Evolutionary conservation across 2,329 filamentous ascomycete genomes (phyloP), one percentile per base, ranked within the genome.

Genomic region (Zasmidium angulare): DNA sequence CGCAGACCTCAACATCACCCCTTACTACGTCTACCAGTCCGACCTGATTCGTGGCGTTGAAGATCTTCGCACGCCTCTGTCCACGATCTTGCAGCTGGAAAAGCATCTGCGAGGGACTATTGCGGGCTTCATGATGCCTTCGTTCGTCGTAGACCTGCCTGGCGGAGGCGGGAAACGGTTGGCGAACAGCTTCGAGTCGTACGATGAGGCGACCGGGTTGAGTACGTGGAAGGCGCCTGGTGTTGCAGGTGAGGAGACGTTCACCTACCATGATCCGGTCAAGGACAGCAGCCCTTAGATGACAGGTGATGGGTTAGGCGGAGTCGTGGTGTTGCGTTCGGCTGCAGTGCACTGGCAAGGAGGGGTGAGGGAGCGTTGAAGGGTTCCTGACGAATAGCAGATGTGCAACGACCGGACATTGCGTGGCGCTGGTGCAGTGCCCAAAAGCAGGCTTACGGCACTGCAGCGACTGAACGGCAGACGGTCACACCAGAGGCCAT

Each of bases 11-110:
- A 82, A 82, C 47, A 80, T 88, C 50, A 74, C 80, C 52, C 85
- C 85, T 4, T 88, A 88, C 70, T 88, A 88, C 66, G 81, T 88
- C 53, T 88, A 88, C 70, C 84, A 87, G 67, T 83, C 82, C 50
- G 86, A 88, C 69, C 84, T 88, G 80, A 83, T 87, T 9, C 72
- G 77, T 24, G 82, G 80, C 48, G 77, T 84, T 1, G 86, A 88
- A 73, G 85, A 88, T 66, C 75, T 87, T 21, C 82, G 86, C 7
- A 88, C 85, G 0, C 84, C 84, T 1, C 77, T 88, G 11, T 77
- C 78, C 47, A 84, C 81, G 1, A 85, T 86, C 50, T 76, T 87
- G 17, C 74, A 84, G 19, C 74, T 88, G 0, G 85, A 88, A 69
- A 76, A 79, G 21, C 69, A 82, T 46, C 77, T 88, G 55, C 81